Evolutionary conservation across 2,329 filamentous ascomycete genomes (phyloP).

Genomic region (Botrytis deweyae): DNA sequence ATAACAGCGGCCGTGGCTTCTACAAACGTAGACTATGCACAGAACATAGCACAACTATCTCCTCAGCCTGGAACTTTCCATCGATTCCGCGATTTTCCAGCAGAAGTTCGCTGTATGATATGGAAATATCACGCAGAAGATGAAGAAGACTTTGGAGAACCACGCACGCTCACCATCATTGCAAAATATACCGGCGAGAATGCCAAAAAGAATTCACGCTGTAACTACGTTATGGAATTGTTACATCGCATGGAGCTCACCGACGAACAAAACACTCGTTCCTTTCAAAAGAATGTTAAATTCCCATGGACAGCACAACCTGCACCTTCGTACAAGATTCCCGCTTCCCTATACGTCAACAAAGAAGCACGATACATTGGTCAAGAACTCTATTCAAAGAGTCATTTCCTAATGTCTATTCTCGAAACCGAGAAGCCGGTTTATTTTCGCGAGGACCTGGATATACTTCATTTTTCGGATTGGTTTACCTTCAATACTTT

Average conservation of each 20-base stretch:
- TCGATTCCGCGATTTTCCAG: not conserved
- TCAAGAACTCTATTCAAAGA: not conserved
- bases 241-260: not conserved
- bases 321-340: not conserved
- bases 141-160: not conserved
- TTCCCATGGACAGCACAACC: not conserved
- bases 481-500: slow-evolving; percentile 11
- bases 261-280: not conserved
- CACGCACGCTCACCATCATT: not conserved
- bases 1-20: not conserved
- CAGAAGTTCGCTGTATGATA: slow-evolving; percentile 1
- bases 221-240: not conserved
- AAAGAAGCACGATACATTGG: not conserved
- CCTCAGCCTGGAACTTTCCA: not conserved
- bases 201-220: not conserved
- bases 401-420: not conserved
- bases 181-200: not conserved
- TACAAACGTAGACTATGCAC: not conserved
- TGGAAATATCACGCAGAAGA: not conserved
- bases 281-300: not conserved
- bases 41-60: not conserved
- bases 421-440: not conserved
- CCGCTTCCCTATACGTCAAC: not conserved
- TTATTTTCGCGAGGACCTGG: not conserved
- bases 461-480: slow-evolving; percentile 6